Conservation (phyloP, 2,329 filamentous ascomycete genomes). For the Rhinocladiella similis region DNA sequence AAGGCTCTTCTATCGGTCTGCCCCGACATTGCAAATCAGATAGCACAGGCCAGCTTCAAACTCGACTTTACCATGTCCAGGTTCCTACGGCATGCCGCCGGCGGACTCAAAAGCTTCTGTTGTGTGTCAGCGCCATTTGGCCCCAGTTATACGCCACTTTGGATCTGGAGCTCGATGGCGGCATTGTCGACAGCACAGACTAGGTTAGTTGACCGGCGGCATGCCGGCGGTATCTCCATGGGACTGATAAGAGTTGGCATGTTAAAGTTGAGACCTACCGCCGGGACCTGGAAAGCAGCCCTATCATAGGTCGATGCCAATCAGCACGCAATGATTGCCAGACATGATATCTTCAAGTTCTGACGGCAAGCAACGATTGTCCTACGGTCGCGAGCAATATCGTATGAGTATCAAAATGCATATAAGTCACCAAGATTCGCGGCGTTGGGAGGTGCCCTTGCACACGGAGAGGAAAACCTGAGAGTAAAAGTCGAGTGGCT, state of each 20-base stretch:
- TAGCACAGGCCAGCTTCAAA: too few relatives aligned
- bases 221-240: conserved; percentile 9
- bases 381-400: not conserved
- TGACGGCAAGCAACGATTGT: not conserved
- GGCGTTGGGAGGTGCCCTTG: too few relatives aligned
- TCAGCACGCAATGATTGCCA: conserved; percentile 16
- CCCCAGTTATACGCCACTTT: too few relatives aligned
- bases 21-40: not conserved
- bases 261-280: not conserved
- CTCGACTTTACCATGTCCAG: too few relatives aligned
- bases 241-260: conserved; percentile 10
- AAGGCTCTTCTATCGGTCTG: not conserved
- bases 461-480: too few relatives aligned
- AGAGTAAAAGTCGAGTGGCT: not conserved
- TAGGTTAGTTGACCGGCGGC: conserved; percentile 20
- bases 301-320: conserved; percentile 1
- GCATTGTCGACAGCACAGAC: not conserved
- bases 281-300: conserved; percentile 1
- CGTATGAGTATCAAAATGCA: not conserved
- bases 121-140: too few relatives aligned
- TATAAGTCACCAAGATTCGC: not conserved
- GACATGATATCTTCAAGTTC: conserved; percentile 20
- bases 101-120: too few relatives aligned
- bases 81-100: conserved; percentile 1
- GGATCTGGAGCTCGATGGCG: not conserved